These are phyloP conservation scores for Solanum bukasovii DNA, from an alignment of 257 asterid genomes.

Conservation along the genomic window DNA sequence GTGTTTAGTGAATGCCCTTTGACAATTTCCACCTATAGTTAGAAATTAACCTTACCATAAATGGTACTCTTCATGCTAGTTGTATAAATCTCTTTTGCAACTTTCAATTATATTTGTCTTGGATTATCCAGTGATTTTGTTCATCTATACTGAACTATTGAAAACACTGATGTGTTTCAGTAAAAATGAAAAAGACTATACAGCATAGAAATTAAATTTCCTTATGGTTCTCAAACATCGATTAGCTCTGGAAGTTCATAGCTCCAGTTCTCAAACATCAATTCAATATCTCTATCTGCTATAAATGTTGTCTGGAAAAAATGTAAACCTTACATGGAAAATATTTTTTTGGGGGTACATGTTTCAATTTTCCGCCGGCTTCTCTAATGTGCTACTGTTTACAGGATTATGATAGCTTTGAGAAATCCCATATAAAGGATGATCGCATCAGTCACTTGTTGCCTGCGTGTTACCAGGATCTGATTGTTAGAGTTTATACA, in stretches of 20 bases:
- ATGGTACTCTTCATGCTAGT: background rate
- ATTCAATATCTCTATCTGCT: background rate
- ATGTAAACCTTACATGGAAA: background rate
- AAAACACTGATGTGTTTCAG: background rate
- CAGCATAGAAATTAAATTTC: background rate
- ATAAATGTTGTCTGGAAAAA: background rate
- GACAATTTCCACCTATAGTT: background rate
- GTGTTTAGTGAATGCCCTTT: background rate
- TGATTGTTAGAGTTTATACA: conserved; percentile 79
- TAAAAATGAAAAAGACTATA: background rate
- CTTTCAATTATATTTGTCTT: background rate
- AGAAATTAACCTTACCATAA: background rate
- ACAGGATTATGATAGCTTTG: conserved; percentile 58
- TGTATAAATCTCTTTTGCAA: background rate
- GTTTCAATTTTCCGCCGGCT: background rate
- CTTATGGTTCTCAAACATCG: background rate
- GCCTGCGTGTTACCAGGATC: conserved; percentile 71
- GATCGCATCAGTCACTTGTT: conserved; percentile 68
- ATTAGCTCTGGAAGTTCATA: background rate
- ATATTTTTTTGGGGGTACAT: background rate
- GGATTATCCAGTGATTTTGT: background rate
- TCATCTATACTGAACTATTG: background rate
- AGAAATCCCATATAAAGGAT: conserved; percentile 32
- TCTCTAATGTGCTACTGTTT: background rate
- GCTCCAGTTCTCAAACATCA: background rate